These are phyloP conservation scores for Cladophialophora exuberans DNA, from an alignment of 2,329 filamentous ascomycete genomes.

Conservation along the genomic window DNA sequence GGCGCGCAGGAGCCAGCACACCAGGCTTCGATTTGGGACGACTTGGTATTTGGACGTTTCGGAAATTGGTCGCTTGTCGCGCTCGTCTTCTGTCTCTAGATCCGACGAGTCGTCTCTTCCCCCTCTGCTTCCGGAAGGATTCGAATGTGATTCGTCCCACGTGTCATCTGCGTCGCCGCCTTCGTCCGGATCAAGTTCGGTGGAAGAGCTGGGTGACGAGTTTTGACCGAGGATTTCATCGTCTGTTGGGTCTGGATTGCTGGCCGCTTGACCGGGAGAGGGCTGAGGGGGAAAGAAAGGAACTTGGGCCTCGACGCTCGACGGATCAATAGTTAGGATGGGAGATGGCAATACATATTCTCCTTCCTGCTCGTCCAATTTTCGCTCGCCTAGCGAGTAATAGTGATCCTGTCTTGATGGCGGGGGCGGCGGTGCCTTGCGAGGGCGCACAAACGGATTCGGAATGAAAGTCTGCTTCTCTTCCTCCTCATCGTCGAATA, in stretches of 20 bases:
- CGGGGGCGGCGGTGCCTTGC: not conserved
- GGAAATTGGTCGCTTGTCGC: conserved; percentile 8
- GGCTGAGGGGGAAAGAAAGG: not conserved
- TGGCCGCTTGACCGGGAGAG: not conserved
- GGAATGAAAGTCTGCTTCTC: conserved; percentile 8
- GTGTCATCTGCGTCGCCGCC: not conserved
- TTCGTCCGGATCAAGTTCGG: not conserved
- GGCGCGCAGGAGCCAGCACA: conserved; percentile 33
- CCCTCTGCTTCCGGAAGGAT: not conserved
- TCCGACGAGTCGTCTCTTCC: conserved; percentile 2
- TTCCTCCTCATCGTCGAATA: conserved; percentile 31
- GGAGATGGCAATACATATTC: conserved; percentile 33
- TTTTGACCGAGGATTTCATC: not conserved
- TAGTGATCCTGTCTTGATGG: conserved; percentile 25
- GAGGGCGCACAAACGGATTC: conserved; percentile 3
- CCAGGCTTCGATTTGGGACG: conserved; percentile 23
- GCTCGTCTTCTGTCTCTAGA: conserved; percentile 8
- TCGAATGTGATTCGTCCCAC: not conserved
- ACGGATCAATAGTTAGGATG: conserved; percentile 23
- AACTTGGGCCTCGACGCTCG: conserved; percentile 2
- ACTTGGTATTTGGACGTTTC: conserved; percentile 23
- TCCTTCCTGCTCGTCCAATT: conserved; percentile 32
- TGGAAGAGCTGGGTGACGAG: not conserved
- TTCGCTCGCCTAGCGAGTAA: conserved; percentile 30
- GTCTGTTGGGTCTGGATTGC: not conserved